phyloP scores from a whole-genome alignment of 805 yeast genomes.

The Metschnikowia matae region DNA sequence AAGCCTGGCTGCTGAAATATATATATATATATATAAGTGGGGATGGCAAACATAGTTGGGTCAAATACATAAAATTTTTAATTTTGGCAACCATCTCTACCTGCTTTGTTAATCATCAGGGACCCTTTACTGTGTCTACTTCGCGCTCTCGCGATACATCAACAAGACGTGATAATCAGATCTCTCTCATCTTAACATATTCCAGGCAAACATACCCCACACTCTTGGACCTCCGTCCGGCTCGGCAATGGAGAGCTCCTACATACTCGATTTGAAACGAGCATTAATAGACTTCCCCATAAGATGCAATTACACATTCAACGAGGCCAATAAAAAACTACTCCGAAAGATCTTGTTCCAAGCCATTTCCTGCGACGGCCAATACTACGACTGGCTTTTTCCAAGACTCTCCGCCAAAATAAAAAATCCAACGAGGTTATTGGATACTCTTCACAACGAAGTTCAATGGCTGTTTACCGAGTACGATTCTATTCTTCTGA shows the following conservation, averaged over 20 bases:
- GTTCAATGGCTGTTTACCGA: slow-evolving; percentile 32
- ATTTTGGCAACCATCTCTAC: too few species aligned
- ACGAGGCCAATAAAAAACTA: slow-evolving; percentile 23
- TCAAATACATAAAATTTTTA: background rate
- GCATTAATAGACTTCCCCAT: slow-evolving; percentile 39
- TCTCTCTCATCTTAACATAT: background rate
- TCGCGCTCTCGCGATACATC: background rate
- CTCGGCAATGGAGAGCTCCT: slow-evolving; percentile 5
- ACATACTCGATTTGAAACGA: slow-evolving; percentile 18
- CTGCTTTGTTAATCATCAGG: background rate
- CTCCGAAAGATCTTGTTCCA: slow-evolving; percentile 42
- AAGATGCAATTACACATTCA: slow-evolving; percentile 27
- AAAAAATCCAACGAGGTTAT: background rate
- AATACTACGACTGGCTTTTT: slow-evolving; percentile 37
- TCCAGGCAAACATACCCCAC: background rate
- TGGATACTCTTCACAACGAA: slow-evolving; percentile 19
- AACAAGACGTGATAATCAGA: background rate
- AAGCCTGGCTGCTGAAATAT: background rate
- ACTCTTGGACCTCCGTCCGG: background rate
- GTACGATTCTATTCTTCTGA: slow-evolving; percentile 22
- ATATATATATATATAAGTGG: background rate
- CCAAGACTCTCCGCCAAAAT: slow-evolving; percentile 22
- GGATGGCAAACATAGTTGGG: background rate
- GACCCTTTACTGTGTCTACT: background rate
- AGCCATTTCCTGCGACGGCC: slow-evolving; percentile 41